Evolutionary conservation across 345 rosid genomes (phyloP).

Genomic region (Durio zibethinus): DNA sequence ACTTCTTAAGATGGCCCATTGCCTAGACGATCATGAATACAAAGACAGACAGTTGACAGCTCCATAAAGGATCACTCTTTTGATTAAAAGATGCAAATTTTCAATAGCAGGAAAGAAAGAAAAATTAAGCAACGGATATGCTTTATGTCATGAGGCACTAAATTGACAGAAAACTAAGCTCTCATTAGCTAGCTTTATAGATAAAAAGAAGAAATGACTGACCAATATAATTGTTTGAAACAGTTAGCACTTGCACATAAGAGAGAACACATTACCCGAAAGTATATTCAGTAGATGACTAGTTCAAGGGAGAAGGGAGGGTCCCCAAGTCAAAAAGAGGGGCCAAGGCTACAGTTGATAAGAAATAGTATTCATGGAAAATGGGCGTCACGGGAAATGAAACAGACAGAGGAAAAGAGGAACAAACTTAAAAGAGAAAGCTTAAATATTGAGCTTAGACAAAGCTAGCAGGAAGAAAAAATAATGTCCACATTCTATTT

Average conservation of each 20-base stretch:
- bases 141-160: not conserved
- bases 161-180: conserved; percentile 2
- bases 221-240: not conserved
- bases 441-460: conserved; percentile 8
- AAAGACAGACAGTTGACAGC: conserved; percentile 9
- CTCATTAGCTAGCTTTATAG: not conserved
- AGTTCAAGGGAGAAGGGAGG: not conserved
- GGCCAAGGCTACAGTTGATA: conserved; percentile 6
- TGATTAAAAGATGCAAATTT: not conserved
- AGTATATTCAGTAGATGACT: not conserved
- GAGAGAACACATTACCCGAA: not conserved
- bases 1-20: conserved; percentile 21
- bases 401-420: not conserved
- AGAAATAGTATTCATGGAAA: not conserved
- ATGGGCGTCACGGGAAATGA: not conserved
- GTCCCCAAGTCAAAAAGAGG: not conserved
- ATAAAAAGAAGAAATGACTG: not conserved
- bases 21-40: conserved; percentile 20
- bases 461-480: not conserved
- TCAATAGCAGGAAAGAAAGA: not conserved
- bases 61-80: not conserved
- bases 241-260: not conserved
- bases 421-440: not conserved
- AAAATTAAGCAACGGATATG: not conserved
- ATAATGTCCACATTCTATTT: not conserved